Conservation (phyloP, 768 basidiomycete species). For the Auricularia sp. region DNA sequence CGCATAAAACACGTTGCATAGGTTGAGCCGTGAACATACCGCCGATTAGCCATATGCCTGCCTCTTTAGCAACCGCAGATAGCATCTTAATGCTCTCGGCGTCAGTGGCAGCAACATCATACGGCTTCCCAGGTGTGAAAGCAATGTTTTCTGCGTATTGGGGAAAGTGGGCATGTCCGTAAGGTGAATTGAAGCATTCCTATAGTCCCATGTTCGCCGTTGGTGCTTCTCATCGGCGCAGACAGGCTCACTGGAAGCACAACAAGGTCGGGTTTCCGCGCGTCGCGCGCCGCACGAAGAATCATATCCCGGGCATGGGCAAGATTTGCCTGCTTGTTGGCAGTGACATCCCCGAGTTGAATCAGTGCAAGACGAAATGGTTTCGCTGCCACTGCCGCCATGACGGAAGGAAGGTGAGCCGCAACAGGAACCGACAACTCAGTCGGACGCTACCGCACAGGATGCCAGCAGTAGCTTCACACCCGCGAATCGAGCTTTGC, state of each 20-base stretch:
- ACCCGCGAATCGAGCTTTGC: too few species aligned
- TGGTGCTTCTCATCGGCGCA: background rate
- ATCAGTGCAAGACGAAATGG: slow-evolving; percentile 81
- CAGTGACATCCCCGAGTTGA: slow-evolving; percentile 69
- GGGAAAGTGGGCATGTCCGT: slow-evolving; percentile 71
- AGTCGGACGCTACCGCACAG: background rate
- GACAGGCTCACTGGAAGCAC: slow-evolving; percentile 62
- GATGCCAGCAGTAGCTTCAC: too few species aligned
- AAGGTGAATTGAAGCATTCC: slow-evolving; percentile 88
- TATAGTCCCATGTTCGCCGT: slow-evolving; percentile 17
- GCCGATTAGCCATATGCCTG: slow-evolving; percentile 83
- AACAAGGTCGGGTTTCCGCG: slow-evolving; percentile 60
- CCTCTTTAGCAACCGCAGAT: slow-evolving; percentile 67
- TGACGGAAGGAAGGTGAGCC: background rate
- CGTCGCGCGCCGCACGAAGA: slow-evolving; percentile 48
- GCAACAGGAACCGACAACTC: background rate
- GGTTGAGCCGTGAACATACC: slow-evolving; percentile 36
- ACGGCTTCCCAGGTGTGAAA: slow-evolving; percentile 46
- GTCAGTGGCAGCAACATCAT: slow-evolving; percentile 40
- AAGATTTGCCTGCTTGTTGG: slow-evolving; percentile 68
- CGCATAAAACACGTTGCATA: background rate
- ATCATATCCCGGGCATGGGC: slow-evolving; percentile 75
- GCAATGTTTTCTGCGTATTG: slow-evolving; percentile 73
- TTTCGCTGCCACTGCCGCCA: slow-evolving; percentile 35
- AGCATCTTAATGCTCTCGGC: slow-evolving; percentile 80